Base-by-base conservation (phyloP, 495 filamentous ascomycete species). In the Xylaria sp. region DNA sequence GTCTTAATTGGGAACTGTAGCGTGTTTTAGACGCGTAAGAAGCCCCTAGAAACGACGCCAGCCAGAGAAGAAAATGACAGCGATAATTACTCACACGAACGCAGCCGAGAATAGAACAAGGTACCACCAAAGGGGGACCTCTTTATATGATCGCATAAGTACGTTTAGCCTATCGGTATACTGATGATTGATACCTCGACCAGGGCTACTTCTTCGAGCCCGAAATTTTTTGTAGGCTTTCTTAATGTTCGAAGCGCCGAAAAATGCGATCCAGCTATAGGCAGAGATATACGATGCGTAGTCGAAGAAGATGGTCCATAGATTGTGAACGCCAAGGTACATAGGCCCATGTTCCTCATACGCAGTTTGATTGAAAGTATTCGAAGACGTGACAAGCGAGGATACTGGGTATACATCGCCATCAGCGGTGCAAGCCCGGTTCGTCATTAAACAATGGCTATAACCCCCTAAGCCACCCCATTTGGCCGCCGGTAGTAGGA, bases 41-140 rank as follows among this genome's bases (percentile, higher is more conserved):
- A 17, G 29, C 21, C 35, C 29, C 12, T 11, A n/a, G 15, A 58
- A 7, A 35, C 29, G 35, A 43, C 21, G 41, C 21, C 33, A 33
- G 24, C 24, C 5, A 35, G 21, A 31, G 29, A 37, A 66, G n/a
- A 19, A n/a, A 37, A 29, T 11, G 21, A 43, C 14, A 5, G 31
- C 7, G 29, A 40, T 12, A 52, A 50, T 17, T 11, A 66, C 62
- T 66, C 33, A 66, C 31, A 84, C 55, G 62, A 88, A 86, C 1
- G 83, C 82, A 5, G 69, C 78, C 17, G 81, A 37, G 68, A 89
- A 88, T 19, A 88, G 75, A 33, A 66, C 70, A 7, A 81, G 29
- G 64, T 87, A 89, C 87, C 87, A 88, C 85, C 84, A 87, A 9
- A 84, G 69, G 0, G 86, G 87, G 2, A 89, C 84, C 70, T 88